phyloP scores from a whole-genome alignment of 2,329 filamentous ascomycete species.

The Phaeosphaeriaceae sp. region DNA sequence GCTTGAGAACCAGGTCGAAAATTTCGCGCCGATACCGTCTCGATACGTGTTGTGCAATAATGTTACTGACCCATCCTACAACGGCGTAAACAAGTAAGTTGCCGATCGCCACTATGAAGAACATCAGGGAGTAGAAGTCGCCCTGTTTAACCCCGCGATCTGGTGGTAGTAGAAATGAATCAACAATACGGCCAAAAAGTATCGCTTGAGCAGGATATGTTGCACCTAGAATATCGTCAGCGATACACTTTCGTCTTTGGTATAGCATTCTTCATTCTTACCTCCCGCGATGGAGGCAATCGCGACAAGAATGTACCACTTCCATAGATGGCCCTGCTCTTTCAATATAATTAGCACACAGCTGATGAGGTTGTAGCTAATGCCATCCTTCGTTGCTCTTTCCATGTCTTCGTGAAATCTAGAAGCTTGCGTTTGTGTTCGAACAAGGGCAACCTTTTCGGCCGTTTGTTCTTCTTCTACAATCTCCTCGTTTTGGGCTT shows the following conservation, averaged over 20 bases:
- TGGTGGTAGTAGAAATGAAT: conserved; percentile 55
- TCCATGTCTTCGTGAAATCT: conserved; percentile 26
- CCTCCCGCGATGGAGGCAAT: conserved; percentile 44
- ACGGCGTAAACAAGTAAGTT: conserved; percentile 53
- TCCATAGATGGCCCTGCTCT: conserved; percentile 49
- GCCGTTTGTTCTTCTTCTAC: conserved; percentile 21
- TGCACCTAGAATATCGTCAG: conserved; percentile 39
- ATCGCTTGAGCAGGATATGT: conserved; percentile 58
- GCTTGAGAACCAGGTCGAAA: conserved; percentile 86
- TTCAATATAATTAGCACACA: conserved; percentile 35
- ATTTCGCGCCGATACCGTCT: conserved; percentile 56
- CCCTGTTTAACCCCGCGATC: conserved; percentile 48
- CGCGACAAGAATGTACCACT: conserved; percentile 34
- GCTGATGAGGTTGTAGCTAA: conserved; percentile 38
- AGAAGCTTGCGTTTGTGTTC: conserved; percentile 39
- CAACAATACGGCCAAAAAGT: conserved; percentile 57
- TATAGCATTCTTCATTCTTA: neutral
- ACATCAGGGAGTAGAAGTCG: conserved; percentile 63
- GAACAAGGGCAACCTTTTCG: conserved; percentile 27
- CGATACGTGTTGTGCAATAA: conserved; percentile 50
- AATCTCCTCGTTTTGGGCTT: conserved; percentile 23
- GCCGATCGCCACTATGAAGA: conserved; percentile 60
- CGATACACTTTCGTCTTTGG: neutral
- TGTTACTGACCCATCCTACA: conserved; percentile 55
- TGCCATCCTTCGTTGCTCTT: conserved; percentile 24